phyloP scores from a whole-genome alignment of 306 rosid species.

The Rubus parviflorus region DNA sequence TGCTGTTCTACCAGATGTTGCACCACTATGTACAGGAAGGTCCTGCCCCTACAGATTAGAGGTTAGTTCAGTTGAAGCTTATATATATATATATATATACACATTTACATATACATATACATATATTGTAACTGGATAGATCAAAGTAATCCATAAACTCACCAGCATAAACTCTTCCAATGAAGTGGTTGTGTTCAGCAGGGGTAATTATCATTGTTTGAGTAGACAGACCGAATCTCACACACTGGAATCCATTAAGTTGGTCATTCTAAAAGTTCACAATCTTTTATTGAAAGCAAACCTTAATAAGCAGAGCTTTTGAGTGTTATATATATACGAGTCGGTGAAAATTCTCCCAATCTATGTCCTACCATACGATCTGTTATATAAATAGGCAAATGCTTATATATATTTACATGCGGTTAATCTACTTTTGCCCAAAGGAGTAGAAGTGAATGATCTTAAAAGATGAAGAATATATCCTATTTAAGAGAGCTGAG shows the following conservation, averaged over 20 bases:
- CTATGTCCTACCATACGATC: too few species aligned
- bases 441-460: not conserved
- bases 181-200: not conserved
- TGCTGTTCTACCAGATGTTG: not conserved
- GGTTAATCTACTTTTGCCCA: not conserved
- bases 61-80: not conserved
- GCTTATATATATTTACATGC: not conserved
- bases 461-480: not conserved
- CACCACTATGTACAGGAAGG: not conserved
- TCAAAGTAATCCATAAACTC: not conserved
- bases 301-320: not conserved
- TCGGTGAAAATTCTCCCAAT: too few species aligned
- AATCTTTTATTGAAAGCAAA: not conserved
- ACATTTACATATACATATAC: not conserved
- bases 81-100: not conserved
- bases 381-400: too few species aligned
- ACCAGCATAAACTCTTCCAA: constrained; percentile 29
- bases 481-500: not conserved
- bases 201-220: constrained; percentile 24
- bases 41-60: not conserved
- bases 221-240: constrained; percentile 1
- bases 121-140: not conserved
- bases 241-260: constrained; percentile 20
- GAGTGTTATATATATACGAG: not conserved
- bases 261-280: not conserved